These are phyloP conservation scores for Pseudozyma tsukubaensis DNA, from an alignment of 1,284 basidiomycete species.

Conservation along the genomic window DNA sequence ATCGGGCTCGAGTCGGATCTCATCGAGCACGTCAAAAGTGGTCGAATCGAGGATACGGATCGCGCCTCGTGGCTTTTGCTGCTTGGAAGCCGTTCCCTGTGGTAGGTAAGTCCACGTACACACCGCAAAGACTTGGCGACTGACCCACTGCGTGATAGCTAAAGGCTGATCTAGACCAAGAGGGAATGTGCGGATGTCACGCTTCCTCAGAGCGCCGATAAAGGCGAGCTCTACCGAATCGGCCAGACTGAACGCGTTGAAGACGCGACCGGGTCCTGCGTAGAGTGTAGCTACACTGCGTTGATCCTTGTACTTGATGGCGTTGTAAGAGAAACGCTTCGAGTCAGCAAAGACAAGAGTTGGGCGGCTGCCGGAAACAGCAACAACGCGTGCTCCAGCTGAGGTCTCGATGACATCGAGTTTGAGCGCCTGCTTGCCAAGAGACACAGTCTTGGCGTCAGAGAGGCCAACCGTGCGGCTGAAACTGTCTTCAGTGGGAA, in stretches of 20 bases:
- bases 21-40: constrained; percentile 30
- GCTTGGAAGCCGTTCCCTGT: constrained; percentile 27
- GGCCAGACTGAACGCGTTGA: constrained; percentile 50
- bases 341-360: constrained; percentile 61
- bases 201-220: constrained; percentile 60
- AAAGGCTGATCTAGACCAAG: constrained; percentile 68
- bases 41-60: constrained; percentile 30
- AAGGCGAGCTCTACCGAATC: constrained; percentile 54
- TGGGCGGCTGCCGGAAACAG: constrained; percentile 64
- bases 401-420: constrained; percentile 70
- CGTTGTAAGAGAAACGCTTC: constrained; percentile 61
- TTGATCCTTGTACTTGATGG: constrained; percentile 59
- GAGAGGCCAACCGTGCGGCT: constrained; percentile 66
- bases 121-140: constrained; percentile 39
- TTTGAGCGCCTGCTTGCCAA: constrained; percentile 79
- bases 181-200: constrained; percentile 66
- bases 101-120: constrained; percentile 49
- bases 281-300: constrained; percentile 45
- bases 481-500: constrained; percentile 40
- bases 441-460: constrained; percentile 74
- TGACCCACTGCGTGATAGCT: constrained; percentile 57
- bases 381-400: constrained; percentile 50
- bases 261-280: constrained; percentile 15
- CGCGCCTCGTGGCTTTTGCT: constrained; percentile 21
- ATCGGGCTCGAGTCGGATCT: constrained; percentile 41